Percentiles rank a stretch among this genome's conserved stretches.
These are phyloP conservation scores for Bipolaris gigantea DNA, from an alignment of 2,329 filamentous ascomycete genomes.

Conservation along the genomic window DNA sequence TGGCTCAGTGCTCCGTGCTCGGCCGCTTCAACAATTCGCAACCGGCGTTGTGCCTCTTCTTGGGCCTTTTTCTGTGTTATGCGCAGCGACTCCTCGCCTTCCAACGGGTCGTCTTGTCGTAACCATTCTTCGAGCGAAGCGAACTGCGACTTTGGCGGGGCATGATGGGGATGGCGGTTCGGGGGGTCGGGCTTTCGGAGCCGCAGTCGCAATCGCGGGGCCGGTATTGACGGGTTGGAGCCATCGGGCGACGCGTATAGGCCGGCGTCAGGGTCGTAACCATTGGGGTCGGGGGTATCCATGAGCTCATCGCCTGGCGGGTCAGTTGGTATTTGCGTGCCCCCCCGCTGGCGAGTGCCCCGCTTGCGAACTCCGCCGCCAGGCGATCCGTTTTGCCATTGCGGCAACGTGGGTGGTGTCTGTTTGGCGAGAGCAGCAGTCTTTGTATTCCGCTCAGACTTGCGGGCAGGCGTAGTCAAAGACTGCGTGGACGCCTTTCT, in stretches of 20 bases:
- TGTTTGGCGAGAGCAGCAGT: slow-evolving; percentile 19
- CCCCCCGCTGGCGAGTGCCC: slow-evolving; percentile 26
- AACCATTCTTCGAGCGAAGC: slow-evolving; percentile 67
- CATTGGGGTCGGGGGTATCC: slow-evolving; percentile 17
- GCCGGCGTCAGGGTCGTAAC: slow-evolving; percentile 25
- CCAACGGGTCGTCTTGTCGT: slow-evolving; percentile 53
- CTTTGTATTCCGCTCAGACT: slow-evolving; percentile 41
- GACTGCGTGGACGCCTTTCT: slow-evolving; percentile 31
- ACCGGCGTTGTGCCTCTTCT: slow-evolving; percentile 69
- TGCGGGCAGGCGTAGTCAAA: slow-evolving; percentile 31
- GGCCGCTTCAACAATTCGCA: slow-evolving; percentile 71
- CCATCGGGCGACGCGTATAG: slow-evolving; percentile 26
- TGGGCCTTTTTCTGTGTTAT: slow-evolving; percentile 37
- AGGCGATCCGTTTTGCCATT: slow-evolving; percentile 18
- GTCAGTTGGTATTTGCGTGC: slow-evolving; percentile 22
- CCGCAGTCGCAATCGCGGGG: slow-evolving; percentile 51
- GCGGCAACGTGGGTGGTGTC: slow-evolving; percentile 25
- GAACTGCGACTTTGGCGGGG: slow-evolving; percentile 50
- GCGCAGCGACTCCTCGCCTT: slow-evolving; percentile 46
- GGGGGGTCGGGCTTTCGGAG: slow-evolving; percentile 55
- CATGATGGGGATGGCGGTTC: slow-evolving; percentile 56
- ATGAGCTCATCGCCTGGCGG: slow-evolving; percentile 14
- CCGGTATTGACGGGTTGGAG: slow-evolving; percentile 22
- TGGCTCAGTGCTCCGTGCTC: slow-evolving; percentile 75
- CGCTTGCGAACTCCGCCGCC: slow-evolving; percentile 25